Percentiles rank a stretch among this genome's conserved stretches.
These are phyloP conservation scores for Coelastrella sp. DNA, from an alignment of 139 green algal species.

Conservation along the genomic window DNA sequence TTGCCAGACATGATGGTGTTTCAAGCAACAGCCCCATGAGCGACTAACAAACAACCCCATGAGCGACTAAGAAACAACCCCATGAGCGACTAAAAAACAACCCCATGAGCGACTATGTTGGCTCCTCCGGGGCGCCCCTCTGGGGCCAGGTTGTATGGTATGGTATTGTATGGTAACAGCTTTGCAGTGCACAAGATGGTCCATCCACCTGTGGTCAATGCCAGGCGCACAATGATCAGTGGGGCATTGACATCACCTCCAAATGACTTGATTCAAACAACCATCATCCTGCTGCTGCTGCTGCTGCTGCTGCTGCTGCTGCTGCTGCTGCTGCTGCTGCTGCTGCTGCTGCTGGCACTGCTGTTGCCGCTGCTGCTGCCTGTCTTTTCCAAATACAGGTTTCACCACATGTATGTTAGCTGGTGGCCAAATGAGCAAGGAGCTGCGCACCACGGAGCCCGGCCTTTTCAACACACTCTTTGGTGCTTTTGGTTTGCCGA, in stretches of 20 bases:
- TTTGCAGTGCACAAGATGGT: too few relatives aligned
- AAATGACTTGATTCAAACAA: background rate
- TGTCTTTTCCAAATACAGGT: background rate
- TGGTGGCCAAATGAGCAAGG: conserved; percentile 8
- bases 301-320: background rate
- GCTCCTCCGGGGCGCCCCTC: too few relatives aligned
- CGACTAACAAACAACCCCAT: too few relatives aligned
- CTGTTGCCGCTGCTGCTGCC: background rate
- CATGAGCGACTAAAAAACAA: too few relatives aligned
- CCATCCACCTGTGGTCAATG: background rate
- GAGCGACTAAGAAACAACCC: too few relatives aligned
- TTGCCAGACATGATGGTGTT: too few relatives aligned
- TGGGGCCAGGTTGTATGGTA: too few relatives aligned
- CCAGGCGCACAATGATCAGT: background rate
- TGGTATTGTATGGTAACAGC: too few relatives aligned
- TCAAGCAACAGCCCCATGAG: too few relatives aligned
- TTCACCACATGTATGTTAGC: background rate
- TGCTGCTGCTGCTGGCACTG: background rate
- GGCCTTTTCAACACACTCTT: conserved; percentile 63
- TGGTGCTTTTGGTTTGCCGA: conserved; percentile 66
- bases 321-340: background rate
- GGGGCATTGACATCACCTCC: background rate
- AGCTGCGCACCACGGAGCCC: conserved; percentile 64
- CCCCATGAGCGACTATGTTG: too few relatives aligned
- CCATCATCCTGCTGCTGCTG: background rate